These are phyloP conservation scores for Fistulinella prunicolor DNA, from an alignment of 768 basidiomycete species.

Conservation along the genomic window DNA sequence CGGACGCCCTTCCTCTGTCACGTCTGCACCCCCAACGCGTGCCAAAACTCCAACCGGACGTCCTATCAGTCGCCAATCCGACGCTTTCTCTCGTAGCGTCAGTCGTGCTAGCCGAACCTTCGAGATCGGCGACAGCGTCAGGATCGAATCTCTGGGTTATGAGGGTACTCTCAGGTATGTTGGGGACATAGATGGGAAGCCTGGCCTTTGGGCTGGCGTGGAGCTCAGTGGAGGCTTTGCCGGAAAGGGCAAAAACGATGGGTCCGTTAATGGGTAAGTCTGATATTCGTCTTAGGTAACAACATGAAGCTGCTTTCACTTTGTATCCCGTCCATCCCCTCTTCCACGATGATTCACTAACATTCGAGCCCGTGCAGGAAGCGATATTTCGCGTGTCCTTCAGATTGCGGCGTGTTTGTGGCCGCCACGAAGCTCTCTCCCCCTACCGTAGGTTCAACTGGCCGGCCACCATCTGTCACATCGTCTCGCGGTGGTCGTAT, in stretches of 20 bases:
- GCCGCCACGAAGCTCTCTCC: slow-evolving; percentile 76
- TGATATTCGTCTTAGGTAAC: not conserved
- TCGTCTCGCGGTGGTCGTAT: slow-evolving; percentile 56
- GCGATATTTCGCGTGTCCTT: slow-evolving; percentile 83
- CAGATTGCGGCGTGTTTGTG: slow-evolving; percentile 89
- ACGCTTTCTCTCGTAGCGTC: slow-evolving; percentile 46
- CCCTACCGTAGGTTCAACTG: slow-evolving; percentile 61
- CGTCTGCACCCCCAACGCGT: slow-evolving; percentile 48
- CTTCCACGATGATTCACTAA: too few species aligned
- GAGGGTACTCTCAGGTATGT: slow-evolving; percentile 81
- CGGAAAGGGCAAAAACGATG: slow-evolving; percentile 95
- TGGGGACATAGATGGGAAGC: slow-evolving; percentile 86
- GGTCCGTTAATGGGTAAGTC: slow-evolving; percentile 82
- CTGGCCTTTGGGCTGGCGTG: slow-evolving; percentile 91
- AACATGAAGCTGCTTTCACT: not conserved
- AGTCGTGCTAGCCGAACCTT: slow-evolving; percentile 48
- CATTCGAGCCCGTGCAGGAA: slow-evolving; percentile 55
- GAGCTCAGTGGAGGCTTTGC: slow-evolving; percentile 81
- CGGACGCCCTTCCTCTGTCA: slow-evolving; percentile 60
- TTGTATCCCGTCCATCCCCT: too few species aligned
- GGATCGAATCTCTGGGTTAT: slow-evolving; percentile 84
- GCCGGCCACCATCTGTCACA: slow-evolving; percentile 75
- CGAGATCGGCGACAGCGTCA: slow-evolving; percentile 76
- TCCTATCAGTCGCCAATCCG: slow-evolving; percentile 66
- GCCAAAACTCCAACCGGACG: slow-evolving; percentile 56